Conservation (phyloP, 2,329 filamentous ascomycete species). For the Coniochaeta prunicola region DNA sequence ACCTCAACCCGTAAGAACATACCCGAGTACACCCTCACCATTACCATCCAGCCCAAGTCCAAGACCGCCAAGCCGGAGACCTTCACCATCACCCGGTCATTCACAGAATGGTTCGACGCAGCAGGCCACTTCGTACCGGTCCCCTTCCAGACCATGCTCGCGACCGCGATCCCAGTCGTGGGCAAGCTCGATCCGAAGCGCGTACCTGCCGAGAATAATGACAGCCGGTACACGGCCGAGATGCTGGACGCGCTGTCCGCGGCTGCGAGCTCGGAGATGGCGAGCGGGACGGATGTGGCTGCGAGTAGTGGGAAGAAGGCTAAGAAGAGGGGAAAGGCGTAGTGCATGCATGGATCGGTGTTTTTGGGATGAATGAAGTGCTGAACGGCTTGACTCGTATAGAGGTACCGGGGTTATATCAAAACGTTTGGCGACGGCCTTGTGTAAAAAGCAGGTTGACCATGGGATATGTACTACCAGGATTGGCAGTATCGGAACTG, state of each 20-base stretch:
- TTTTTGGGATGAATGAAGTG: neutral
- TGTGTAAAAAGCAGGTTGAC: neutral
- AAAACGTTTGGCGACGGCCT: neutral
- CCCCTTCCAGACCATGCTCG: constrained; percentile 74
- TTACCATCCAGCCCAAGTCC: constrained; percentile 42
- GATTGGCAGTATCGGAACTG: neutral
- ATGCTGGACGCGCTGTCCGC: constrained; percentile 39
- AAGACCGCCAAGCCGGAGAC: constrained; percentile 29
- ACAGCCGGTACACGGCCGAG: constrained; percentile 26
- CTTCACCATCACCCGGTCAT: constrained; percentile 54
- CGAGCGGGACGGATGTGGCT: constrained; percentile 18
- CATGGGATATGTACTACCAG: neutral
- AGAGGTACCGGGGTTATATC: neutral
- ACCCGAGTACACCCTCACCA: constrained; percentile 70
- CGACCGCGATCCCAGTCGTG: constrained; percentile 57
- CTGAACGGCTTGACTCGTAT: neutral
- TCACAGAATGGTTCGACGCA: constrained; percentile 70
- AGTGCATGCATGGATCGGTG: constrained; percentile 2
- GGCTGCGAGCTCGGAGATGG: constrained; percentile 13
- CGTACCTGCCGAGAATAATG: constrained; percentile 25
- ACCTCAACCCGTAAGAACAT: constrained; percentile 71
- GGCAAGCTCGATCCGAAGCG: constrained; percentile 59
- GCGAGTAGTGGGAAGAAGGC: constrained; percentile 30
- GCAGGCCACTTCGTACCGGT: constrained; percentile 63
- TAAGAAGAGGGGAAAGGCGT: constrained; percentile 40